phyloP scores from a whole-genome alignment of 805 yeast species.

The Saccharomycopsis fodiens region DNA sequence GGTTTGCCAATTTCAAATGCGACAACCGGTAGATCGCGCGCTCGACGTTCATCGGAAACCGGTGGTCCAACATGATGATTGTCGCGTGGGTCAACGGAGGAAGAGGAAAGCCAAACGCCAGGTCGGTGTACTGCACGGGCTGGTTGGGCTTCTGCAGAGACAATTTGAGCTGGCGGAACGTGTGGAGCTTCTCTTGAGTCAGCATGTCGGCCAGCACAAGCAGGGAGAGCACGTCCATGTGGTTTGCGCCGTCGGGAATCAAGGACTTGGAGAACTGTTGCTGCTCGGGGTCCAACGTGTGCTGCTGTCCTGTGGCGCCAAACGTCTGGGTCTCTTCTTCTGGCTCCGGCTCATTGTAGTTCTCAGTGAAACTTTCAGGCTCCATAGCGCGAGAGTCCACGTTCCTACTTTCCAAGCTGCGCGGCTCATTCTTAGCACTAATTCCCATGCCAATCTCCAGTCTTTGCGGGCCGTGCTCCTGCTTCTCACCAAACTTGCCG shows the following conservation, averaged over 20 bases:
- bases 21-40: slow-evolving; percentile 90
- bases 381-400: background rate
- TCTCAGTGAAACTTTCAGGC: background rate
- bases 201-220: slow-evolving; percentile 19
- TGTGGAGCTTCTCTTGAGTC: slow-evolving; percentile 21
- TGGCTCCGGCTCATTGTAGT: background rate
- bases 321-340: slow-evolving; percentile 15
- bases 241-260: background rate
- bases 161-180: slow-evolving; percentile 30
- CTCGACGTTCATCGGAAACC: slow-evolving; percentile 93
- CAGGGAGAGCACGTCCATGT: slow-evolving; percentile 20
- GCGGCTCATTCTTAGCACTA: background rate
- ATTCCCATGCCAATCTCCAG: background rate
- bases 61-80: slow-evolving; percentile 68
- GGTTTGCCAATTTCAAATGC: slow-evolving; percentile 89
- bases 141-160: slow-evolving; percentile 42
- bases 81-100: slow-evolving; percentile 77
- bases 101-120: slow-evolving; percentile 82
- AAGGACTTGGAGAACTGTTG: background rate
- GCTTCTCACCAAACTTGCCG: slow-evolving; percentile 7
- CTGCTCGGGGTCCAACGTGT: slow-evolving; percentile 4
- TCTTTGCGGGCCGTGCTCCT: background rate
- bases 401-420: background rate
- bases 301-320: slow-evolving; percentile 6
- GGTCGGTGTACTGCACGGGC: slow-evolving; percentile 57